Evolutionary conservation across 306 rosid species (phyloP), one percentile per base, ranked within the genome.

Genomic region (Lagenaria siceraria): DNA sequence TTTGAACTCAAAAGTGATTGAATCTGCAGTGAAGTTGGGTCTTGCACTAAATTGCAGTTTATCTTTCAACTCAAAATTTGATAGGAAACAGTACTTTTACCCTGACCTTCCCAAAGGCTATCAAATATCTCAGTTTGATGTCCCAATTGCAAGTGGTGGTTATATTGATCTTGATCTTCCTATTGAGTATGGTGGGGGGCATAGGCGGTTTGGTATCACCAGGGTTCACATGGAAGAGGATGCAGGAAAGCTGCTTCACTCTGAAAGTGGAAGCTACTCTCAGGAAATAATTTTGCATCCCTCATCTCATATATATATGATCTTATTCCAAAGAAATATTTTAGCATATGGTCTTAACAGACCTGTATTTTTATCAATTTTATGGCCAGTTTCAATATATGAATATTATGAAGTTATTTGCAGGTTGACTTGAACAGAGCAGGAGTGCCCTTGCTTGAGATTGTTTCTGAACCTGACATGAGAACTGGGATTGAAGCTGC

Each of bases 201-300:
- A 89, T 80, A 89, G 85, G 86, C 88, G 83, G 78, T 92, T 95
- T 82, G 98, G 98, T 75, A 82, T 95, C 82, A 92, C 98, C 42
- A 92, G 98, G 85, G 98, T 95, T 81, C 98, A 95, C 84, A 92
- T 95, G 97, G 97, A 95, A 88, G 98, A 95, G 88, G 97, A 95
- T 89, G 98, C 97, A 0, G 98, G 97, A 76, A 95, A 95, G 87
- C 84, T 95, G 63, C 81, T 95, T 51, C 98, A 95, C 82, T 84
- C 96, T 10, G 98, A 95, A 10, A 87, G 74, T 80, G 97, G 90
- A 77, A 87, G 86, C 84, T 78, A 84, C 84, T 90, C 98, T 55
- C 96, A 88, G 95, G 98, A 81, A 75, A 78, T 56, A 62, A 64
- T 62, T 80, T 48, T 81, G 79, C 13, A 31, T 18, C 56, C 71